Base-by-base conservation (phyloP, 2,329 filamentous ascomycete species). In the Fusarium tuaranense region DNA sequence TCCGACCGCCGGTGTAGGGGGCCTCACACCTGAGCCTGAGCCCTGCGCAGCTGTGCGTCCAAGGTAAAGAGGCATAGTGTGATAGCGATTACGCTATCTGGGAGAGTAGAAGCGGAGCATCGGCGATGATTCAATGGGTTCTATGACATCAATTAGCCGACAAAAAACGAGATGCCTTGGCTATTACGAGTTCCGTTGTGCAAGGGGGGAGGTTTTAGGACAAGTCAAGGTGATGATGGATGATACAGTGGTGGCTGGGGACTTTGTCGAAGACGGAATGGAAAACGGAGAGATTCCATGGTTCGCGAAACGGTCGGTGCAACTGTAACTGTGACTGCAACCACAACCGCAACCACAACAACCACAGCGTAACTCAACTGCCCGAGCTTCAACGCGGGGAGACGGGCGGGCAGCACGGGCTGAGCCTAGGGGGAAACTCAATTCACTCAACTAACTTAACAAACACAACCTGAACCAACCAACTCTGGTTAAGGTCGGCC, bases 391-490 rank as follows among this genome's bases (percentile, higher is more conserved):
- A 27, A 53, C 48, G 69, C 66, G 69, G 69, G 72, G 66, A 61
- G 61, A 73, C 67, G 57, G 72, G 69, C 58, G 69, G 68, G 39
- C 38, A 55, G 46, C 38, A 48, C 66, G 62, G 58, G 32, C 53
- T 57, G 63, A 64, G 65, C 72, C 69, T 65, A 75, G 48, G 46
- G 65, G 61, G 63, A 41, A 66, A 66, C 63, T 67, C 55, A 61
- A 72, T 75, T 75, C 69, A 22, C 48, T 57, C 34, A 30, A 22
- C 34, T 34, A 32, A 39, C 18, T 25, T 34, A 18, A 39, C 18
- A 25, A 25, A 18, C 32, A 39, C 25, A 30, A 30, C 25, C 27
- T 53, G 48, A 27, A 32, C 48, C 27, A 53, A 53, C 48, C 27
- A 51, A 51, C 46, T 51, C 46, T 51, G 46, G 46, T 51, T 51